Base-by-base conservation (phyloP, 1,284 basidiomycete genomes). In the Wallemia ichthyophaga region DNA sequence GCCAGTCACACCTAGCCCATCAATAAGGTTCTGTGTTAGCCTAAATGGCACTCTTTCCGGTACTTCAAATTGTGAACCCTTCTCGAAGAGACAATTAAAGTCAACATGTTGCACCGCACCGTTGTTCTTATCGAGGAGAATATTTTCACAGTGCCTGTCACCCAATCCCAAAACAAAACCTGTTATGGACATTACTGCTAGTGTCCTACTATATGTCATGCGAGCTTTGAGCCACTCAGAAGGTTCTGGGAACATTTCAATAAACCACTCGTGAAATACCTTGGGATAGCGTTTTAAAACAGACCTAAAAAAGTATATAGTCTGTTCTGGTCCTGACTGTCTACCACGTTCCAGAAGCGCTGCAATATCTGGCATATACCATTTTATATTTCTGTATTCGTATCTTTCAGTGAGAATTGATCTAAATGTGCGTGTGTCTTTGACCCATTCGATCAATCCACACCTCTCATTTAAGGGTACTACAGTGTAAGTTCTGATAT, bases 131-230 rank as follows among this genome's bases (percentile, higher is more conserved):
- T 99, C 94, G 54, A 98, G 79, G 11, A 99, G 74, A 57, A 98
- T 95, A 67, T 99, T 99, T 71, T 98, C 94, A 64, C 85, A 82
- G 68, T 99, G 94, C 56, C 94, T 78, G 69, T 99, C 94, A 15
- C 94, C 94, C n/a, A 99, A 74, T 85, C 92, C 94, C 9, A 99
- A 74, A 31, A 99, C 92, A 65, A 86, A 94, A 23, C 94, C 94
- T 25, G 98, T 87, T 83, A 99, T 98, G 1, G 86, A 94, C 84
- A 96, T 98, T 58, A 98, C 94, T 0, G 94, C 94, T 0, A 83
- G 77, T 0, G 94, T 96, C 54, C 92, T 77, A 17, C 79, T 82
- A 67, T 92, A 99, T 1, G 81, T 77, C 61, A 87, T 72, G 25
- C 94, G 80, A 67, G 84, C 85, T 1, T 82, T 78, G 27, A 98